Evolutionary conservation across 1,284 basidiomycete species (phyloP), one percentile per base, ranked within the genome.

Genomic region (Ustilago trichophora): DNA sequence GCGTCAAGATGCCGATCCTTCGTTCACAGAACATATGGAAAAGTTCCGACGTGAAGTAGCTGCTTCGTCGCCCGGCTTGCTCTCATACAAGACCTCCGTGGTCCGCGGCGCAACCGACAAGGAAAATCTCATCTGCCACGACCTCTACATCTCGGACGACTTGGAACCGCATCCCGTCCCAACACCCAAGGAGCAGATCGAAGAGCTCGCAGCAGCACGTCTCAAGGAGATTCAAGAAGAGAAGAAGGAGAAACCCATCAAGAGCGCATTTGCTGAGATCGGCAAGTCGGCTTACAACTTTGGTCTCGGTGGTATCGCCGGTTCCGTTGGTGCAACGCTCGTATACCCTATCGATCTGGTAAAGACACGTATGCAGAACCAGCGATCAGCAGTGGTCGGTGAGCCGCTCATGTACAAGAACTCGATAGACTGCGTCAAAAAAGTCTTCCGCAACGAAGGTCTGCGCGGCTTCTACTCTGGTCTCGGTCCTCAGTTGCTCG

Each of bases 381-480:
- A 98, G 82, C 67, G 77, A 31, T 77, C 76, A 11, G 36, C 73
- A 3, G 76, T 80, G 31, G 77, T 80, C 13, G 78, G 78, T 33
- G 78, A 80, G 47, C 75, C 78, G 34, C 70, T 76, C 25, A 73
- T 80, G 76, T 80, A 80, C 73, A 77, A 77, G 43, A 80, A 80
- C 69, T 75, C 69, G 45, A 56, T 82, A 35, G 95, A 99, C 82
- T 99, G 95, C 82, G 90, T 94, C 33, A 86, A 87, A 75, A 98
- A 96, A 82, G 95, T 98, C 32, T 89, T 97, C 82, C 87, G 88
- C 54, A 97, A 97, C 82, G 95, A 99, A 84, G 94, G 95, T 73
- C 60, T 92, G 8, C 72, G 75, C n/a, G 96, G 94, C 8, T 98
- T 98, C 84, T 98, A 99, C 83, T 90, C 94, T 34, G 95, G 95